Evolutionary conservation across 2,329 filamentous ascomycete species (phyloP).

Genomic region (Trichophaea hybrida): DNA sequence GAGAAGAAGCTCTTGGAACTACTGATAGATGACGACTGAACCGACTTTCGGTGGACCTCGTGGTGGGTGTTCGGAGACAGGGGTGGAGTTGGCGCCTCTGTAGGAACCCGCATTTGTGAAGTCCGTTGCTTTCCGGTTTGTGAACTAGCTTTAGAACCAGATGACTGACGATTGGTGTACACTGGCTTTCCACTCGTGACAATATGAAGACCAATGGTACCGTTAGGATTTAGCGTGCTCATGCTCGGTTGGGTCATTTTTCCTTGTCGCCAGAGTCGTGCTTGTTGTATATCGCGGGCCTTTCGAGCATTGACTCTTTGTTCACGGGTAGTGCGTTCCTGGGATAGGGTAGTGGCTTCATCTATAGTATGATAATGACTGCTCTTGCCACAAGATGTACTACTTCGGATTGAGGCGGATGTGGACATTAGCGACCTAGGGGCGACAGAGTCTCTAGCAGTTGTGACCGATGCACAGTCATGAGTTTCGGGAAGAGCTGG

Average conservation of each 20-base stretch:
- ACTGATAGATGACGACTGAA: not conserved
- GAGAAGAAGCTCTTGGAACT: not conserved
- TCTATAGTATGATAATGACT: not conserved
- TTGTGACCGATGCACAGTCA: not conserved
- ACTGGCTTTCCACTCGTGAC: too few relatives aligned
- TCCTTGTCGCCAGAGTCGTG: slow-evolving; percentile 1
- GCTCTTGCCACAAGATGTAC: not conserved
- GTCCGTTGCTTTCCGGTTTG: too few relatives aligned
- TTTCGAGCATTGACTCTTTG: slow-evolving; percentile 21
- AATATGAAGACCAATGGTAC: too few relatives aligned
- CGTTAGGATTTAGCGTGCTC: not conserved
- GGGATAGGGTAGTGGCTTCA: not conserved
- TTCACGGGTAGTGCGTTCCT: slow-evolving; percentile 2
- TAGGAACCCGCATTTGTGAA: too few relatives aligned
- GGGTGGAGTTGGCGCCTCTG: not conserved
- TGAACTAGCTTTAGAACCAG: too few relatives aligned
- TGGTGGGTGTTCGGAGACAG: not conserved
- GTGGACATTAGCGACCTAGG: not conserved
- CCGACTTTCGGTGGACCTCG: not conserved
- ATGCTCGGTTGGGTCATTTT: not conserved
- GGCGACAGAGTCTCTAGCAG: not conserved
- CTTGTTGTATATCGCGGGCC: slow-evolving; percentile 18
- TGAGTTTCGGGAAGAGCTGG: slow-evolving; percentile 26
- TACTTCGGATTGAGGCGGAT: not conserved
- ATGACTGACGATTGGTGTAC: too few relatives aligned